Evolutionary conservation across 2,329 filamentous ascomycete species (phyloP).

Genomic region (Penicillium sp.): DNA sequence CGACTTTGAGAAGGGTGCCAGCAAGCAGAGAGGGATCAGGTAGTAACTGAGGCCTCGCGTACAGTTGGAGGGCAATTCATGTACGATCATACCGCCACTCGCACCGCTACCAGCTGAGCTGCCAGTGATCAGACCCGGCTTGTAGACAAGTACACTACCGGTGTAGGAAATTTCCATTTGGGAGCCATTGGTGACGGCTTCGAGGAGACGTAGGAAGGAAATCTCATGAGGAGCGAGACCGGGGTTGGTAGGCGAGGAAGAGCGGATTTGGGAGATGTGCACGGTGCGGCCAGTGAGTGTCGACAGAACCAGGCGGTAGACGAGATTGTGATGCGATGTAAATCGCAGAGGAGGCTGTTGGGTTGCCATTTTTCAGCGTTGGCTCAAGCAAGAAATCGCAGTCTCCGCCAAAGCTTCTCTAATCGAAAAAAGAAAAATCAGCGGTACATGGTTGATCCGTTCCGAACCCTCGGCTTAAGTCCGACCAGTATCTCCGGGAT

Average conservation of each 20-base stretch:
- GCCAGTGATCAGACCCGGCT: slow-evolving; percentile 87
- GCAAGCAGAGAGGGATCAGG: slow-evolving; percentile 79
- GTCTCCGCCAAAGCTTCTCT: slow-evolving; percentile 14
- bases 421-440: slow-evolving; percentile 34
- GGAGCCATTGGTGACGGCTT: slow-evolving; percentile 91
- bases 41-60: slow-evolving; percentile 86
- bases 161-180: slow-evolving; percentile 95
- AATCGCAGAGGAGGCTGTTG: slow-evolving; percentile 63
- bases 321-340: slow-evolving; percentile 77
- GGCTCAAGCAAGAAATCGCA: background rate
- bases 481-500: slow-evolving; percentile 29
- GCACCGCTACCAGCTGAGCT: slow-evolving; percentile 73
- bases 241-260: slow-evolving; percentile 77
- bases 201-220: slow-evolving; percentile 90
- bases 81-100: slow-evolving; percentile 69
- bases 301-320: slow-evolving; percentile 79
- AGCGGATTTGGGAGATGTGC: slow-evolving; percentile 91
- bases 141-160: slow-evolving; percentile 87
- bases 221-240: slow-evolving; percentile 91
- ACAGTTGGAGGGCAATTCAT: slow-evolving; percentile 74
- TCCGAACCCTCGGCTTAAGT: slow-evolving; percentile 27
- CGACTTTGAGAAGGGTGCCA: slow-evolving; percentile 90
- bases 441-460: slow-evolving; percentile 29
- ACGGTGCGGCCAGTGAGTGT: slow-evolving; percentile 87
- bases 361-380: slow-evolving; percentile 37